Base-by-base conservation (phyloP, 2,329 filamentous ascomycete genomes). In the Neonectria ditissima region DNA sequence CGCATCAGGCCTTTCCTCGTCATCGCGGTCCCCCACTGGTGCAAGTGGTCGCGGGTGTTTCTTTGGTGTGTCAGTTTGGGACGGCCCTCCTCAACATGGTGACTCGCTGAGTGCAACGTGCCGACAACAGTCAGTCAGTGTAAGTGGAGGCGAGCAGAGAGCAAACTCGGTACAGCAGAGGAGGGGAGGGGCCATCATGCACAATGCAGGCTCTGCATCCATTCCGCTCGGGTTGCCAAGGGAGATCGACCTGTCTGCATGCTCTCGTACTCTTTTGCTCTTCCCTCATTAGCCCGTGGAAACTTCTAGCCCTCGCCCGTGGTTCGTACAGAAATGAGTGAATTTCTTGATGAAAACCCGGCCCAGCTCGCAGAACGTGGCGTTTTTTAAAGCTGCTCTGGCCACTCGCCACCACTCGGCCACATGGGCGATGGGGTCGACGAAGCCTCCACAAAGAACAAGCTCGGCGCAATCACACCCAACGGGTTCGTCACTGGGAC, bases 11-110 rank as follows among this genome's bases (percentile, higher is more conserved):
- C 43, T 55, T 53, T 41, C 48, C 41, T 41, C 37, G 34, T 62
- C 45, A 48, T 53, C 50, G 26, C 24, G 26, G 41, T 47, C 59
- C 50, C 13, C n/a, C n/a, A n/a, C n/a, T n/a, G 55, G 37, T 14
- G 45, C 39, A n/a, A 5, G 45, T 62, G 32, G 5, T 14, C 32
- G 16, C 32, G 41, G n/a, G 53, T 32, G 43, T 58, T 63, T 57
- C 55, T 51, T 55, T 22, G 30, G 60, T 50, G 60, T 63, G 26
- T 63, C 60, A 63, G 59, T n/a, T n/a, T 44, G 58, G 50, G 11
- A 47, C 44, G 41, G 41, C 28, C 20, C 9, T 50, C 47, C 30
- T 30, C 45, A 30, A 11, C 45, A 32, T 30, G 22, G 7, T 30
- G 28, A 30, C 18, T 14, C 41, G 28, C 14, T 55, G 53, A 32